phyloP scores from a whole-genome alignment of 345 rosid genomes.

The Kandelia obovata region DNA sequence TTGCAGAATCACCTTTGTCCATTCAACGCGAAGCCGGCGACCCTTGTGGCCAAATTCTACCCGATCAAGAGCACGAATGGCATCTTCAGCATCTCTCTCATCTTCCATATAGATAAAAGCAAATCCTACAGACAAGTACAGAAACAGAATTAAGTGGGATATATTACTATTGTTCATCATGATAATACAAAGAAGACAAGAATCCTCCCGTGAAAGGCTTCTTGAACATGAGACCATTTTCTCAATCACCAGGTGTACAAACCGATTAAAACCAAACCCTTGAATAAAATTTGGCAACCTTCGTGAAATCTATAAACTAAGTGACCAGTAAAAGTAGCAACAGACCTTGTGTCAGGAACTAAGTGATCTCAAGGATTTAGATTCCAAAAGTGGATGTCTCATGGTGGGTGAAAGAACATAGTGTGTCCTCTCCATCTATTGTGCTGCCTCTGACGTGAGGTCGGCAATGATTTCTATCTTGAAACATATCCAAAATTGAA shows the following conservation, averaged over 20 bases:
- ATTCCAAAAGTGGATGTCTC: conserved; percentile 76
- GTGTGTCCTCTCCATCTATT: conserved; percentile 63
- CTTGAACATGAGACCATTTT: conserved; percentile 29
- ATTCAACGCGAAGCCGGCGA: conserved; percentile 82
- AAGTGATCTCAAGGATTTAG: conserved; percentile 87
- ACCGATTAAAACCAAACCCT: conserved; percentile 31
- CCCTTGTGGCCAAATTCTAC: conserved; percentile 74
- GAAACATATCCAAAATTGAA: conserved; percentile 58
- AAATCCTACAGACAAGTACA: conserved; percentile 46
- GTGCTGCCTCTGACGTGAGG: conserved; percentile 70
- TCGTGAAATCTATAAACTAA: conserved; percentile 61
- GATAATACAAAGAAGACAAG: conserved; percentile 16
- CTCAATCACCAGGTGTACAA: conserved; percentile 25
- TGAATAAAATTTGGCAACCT: conserved; percentile 39
- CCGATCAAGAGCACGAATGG: conserved; percentile 73
- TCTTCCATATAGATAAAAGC: conserved; percentile 91
- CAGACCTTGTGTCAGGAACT: conserved; percentile 82
- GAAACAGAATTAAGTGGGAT: neutral
- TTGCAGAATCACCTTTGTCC: conserved; percentile 63
- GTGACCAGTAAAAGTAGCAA: conserved; percentile 66
- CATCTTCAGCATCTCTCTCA: conserved; percentile 91
- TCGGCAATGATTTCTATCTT: conserved; percentile 53
- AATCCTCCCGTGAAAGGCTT: conserved; percentile 39
- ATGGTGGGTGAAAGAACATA: conserved; percentile 61
- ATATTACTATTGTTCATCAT: neutral